These are phyloP conservation scores for Udeniomyces megalosporus DNA, from an alignment of 768 basidiomycete species.

Conservation along the genomic window DNA sequence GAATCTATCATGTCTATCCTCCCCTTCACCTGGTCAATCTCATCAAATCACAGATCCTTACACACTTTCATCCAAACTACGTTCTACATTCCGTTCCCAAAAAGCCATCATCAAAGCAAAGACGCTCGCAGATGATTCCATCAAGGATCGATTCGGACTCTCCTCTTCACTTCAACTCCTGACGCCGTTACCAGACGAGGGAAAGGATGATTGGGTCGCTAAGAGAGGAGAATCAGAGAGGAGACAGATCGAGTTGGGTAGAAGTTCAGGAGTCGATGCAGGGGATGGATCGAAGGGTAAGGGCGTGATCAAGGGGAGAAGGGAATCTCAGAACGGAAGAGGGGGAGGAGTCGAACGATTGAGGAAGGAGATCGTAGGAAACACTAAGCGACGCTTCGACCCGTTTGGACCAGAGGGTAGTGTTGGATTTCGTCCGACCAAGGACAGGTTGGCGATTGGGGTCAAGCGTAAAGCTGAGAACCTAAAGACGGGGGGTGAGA, in stretches of 20 bases:
- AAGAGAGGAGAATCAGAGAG: slow-evolving; percentile 23
- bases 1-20: background rate
- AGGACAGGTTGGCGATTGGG: too few species aligned
- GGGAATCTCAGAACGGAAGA: too few species aligned
- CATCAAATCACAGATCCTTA: slow-evolving; percentile 79
- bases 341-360: slow-evolving; percentile 5
- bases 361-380: slow-evolving; percentile 4
- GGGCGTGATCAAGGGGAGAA: slow-evolving; percentile 29
- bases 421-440: too few species aligned
- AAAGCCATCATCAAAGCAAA: slow-evolving; percentile 65
- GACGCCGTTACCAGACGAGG: slow-evolving; percentile 19
- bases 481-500: too few species aligned
- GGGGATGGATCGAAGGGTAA: slow-evolving; percentile 33
- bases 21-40: background rate
- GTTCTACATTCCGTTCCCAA: slow-evolving; percentile 69
- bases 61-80: slow-evolving; percentile 49
- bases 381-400: slow-evolving; percentile 7
- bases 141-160: slow-evolving; percentile 63
- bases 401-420: slow-evolving; percentile 1
- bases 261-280: slow-evolving; percentile 36
- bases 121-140: slow-evolving; percentile 47
- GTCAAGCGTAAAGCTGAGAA: too few species aligned
- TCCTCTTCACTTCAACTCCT: slow-evolving; percentile 51
- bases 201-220: slow-evolving; percentile 43
- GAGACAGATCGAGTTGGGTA: slow-evolving; percentile 22